A percentile compares a stretch with the other conserved stretches of the same genome.
Conservation (phyloP, 2,329 filamentous ascomycete genomes). For the Taxawa tesnikishii region DNA sequence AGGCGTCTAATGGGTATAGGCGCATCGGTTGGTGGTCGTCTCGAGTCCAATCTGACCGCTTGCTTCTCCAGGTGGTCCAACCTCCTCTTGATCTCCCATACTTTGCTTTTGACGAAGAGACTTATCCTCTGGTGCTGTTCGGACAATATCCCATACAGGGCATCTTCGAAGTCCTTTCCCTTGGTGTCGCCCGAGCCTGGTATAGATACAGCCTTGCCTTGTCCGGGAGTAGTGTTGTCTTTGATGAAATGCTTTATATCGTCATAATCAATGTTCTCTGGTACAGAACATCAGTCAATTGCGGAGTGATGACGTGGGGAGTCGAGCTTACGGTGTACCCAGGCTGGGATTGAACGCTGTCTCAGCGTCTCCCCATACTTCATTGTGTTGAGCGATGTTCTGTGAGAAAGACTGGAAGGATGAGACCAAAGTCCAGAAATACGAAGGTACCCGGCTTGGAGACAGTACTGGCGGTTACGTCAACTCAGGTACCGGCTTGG, state of each 20-base stretch:
- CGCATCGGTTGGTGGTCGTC: constrained; percentile 9
- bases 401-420: too few relatives aligned
- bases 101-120: constrained; percentile 69
- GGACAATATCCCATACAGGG: constrained; percentile 59
- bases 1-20: constrained; percentile 32
- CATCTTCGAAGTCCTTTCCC: constrained; percentile 55
- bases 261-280: constrained; percentile 84
- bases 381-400: constrained; percentile 39
- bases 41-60: constrained; percentile 4
- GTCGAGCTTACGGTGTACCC: constrained; percentile 58
- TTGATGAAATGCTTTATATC: constrained; percentile 79
- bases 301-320: too few relatives aligned
- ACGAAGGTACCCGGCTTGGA: too few relatives aligned
- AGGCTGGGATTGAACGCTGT: constrained; percentile 67
- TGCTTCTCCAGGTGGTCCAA: constrained; percentile 26
- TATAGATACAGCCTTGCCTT: constrained; percentile 59
- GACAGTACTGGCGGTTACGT: too few relatives aligned
- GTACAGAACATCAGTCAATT: too few relatives aligned
- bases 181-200: constrained; percentile 49
- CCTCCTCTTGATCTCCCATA: constrained; percentile 61
- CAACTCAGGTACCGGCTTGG: too few relatives aligned
- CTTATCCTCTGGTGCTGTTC: constrained; percentile 66
- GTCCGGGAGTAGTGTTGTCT: constrained; percentile 58
- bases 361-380: constrained; percentile 67
- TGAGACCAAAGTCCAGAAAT: too few relatives aligned